Evolutionary conservation across 352 stramenopile genomes (phyloP), one percentile per base, ranked within the genome.

Genomic region (Phytophthora fragariae): DNA sequence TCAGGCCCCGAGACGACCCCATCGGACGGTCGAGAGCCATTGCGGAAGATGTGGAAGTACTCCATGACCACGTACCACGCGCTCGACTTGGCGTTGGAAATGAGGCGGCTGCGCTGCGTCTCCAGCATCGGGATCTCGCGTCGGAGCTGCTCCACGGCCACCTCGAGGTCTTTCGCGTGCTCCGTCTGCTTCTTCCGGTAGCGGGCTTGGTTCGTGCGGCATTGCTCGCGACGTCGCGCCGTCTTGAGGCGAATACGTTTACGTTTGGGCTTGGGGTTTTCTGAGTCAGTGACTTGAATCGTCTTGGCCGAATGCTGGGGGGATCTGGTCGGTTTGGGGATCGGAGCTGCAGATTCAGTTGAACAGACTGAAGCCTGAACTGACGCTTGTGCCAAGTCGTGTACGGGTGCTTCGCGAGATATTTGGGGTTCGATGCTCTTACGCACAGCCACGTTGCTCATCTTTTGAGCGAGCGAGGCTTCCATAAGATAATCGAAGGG

Each of bases 231-330:
- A 2, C 81, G 81, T 6, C 81, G 68, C 5, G 76, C 62, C 0
- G 78, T 86, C 65, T 88, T 85, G 58, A 77, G 21, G 29, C 81
- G 78, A 37, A 86, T 70, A 7, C 81, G 78, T 52, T 84, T 84
- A 3, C 70, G 70, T 29, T 68, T 73, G 6, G 46, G 33, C 58
- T 76, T 76, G 15, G 50, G 31, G 0, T 11, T n/a, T 8, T 3
- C 47, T 65, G 52, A 24, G 53, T 21, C 49, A 15, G 12, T 10
- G 14, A 6, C 37, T 14, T 19, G 17, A 7, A 56, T 63, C 1
- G 37, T 69, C 53, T 54, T 63, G 29, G 59, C 53, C 2, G 66
- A 73, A 44, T 29, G 59, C 11, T 50, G 41, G 15, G 15, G 3
- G 17, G 41, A 12, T 41, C 35, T 41, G 7, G 35, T 41, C n/a